A percentile compares a stretch with the other conserved stretches of the same genome.
These are phyloP conservation scores for Glarea lozoyensis DNA, from an alignment of 495 filamentous ascomycete species.

Conservation along the genomic window DNA sequence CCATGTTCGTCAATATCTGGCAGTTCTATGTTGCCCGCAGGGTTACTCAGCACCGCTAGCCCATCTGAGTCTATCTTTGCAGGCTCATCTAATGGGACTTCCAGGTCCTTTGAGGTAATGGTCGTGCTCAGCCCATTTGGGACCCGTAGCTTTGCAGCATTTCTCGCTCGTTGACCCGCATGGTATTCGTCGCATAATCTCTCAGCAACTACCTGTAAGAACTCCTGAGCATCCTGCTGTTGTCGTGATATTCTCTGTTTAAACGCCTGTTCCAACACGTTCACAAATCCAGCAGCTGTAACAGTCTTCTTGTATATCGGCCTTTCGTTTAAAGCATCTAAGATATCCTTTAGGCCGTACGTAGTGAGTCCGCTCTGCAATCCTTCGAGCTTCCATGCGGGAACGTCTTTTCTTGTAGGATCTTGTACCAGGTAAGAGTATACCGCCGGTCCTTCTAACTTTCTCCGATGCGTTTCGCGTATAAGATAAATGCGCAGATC, in stretches of 20 bases:
- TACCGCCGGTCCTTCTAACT: conserved; percentile 62
- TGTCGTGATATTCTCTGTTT: conserved; percentile 80
- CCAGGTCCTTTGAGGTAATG: background rate
- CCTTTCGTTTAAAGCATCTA: conserved; percentile 89
- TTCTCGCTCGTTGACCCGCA: conserved; percentile 64
- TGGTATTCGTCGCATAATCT: conserved; percentile 89
- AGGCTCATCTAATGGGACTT: too few relatives aligned
- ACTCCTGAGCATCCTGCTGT: conserved; percentile 99
- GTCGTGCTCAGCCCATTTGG: background rate
- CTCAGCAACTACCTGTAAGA: conserved; percentile 88
- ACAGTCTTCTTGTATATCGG: conserved; percentile 93
- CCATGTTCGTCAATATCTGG: conserved; percentile 19
- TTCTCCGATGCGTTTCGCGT: conserved; percentile 72
- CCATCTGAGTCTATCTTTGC: conserved; percentile 1
- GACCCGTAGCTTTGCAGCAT: conserved; percentile 19
- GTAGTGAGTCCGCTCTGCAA: conserved; percentile 76
- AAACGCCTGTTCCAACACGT: conserved; percentile 75
- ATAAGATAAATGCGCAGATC: conserved; percentile 88
- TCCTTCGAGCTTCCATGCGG: conserved; percentile 60
- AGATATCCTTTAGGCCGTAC: conserved; percentile 80
- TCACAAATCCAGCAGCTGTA: conserved; percentile 71
- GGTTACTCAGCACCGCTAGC: background rate
- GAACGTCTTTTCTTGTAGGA: conserved; percentile 35
- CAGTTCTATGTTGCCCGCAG: background rate
- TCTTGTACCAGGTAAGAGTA: conserved; percentile 52